phyloP scores from a whole-genome alignment of 129 eudicot species.

The Artemisia tridentata region DNA sequence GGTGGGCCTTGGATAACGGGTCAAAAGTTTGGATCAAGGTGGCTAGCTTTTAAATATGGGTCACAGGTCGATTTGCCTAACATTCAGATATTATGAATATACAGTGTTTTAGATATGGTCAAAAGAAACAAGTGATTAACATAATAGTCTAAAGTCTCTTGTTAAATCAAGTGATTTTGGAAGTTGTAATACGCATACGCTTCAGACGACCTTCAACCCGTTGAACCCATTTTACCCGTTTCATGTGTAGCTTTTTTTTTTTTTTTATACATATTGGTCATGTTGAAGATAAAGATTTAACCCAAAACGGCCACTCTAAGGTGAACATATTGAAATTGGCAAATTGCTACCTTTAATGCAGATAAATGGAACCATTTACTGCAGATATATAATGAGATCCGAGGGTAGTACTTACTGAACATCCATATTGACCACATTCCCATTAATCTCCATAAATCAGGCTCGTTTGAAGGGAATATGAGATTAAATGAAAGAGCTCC shows the following conservation, averaged over 20 bases:
- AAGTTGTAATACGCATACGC: too few species aligned
- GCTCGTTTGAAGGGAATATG: slow-evolving; percentile 89
- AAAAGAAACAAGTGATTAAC: neutral
- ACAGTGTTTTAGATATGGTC: neutral
- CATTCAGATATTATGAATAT: neutral
- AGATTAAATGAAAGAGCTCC: slow-evolving; percentile 97
- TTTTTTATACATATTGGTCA: neutral
- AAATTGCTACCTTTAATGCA: neutral
- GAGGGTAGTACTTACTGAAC: slow-evolving; percentile 71
- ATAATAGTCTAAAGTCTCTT: neutral
- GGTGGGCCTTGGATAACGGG: neutral
- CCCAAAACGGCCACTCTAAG: neutral
- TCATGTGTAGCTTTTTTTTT: neutral
- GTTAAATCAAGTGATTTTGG: neutral
- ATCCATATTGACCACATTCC: slow-evolving; percentile 99
- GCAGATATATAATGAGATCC: slow-evolving; percentile 5
- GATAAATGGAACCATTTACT: neutral
- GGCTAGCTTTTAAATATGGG: neutral
- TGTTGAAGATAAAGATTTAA: neutral
- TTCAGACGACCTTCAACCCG: neutral
- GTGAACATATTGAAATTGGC: neutral
- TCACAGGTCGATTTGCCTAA: neutral
- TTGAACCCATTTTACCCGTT: neutral
- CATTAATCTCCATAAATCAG: slow-evolving; percentile 95
- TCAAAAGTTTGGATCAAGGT: neutral